phyloP scores from a whole-genome alignment of 2,329 filamentous ascomycete genomes.

The Sporothrix protearum region DNA sequence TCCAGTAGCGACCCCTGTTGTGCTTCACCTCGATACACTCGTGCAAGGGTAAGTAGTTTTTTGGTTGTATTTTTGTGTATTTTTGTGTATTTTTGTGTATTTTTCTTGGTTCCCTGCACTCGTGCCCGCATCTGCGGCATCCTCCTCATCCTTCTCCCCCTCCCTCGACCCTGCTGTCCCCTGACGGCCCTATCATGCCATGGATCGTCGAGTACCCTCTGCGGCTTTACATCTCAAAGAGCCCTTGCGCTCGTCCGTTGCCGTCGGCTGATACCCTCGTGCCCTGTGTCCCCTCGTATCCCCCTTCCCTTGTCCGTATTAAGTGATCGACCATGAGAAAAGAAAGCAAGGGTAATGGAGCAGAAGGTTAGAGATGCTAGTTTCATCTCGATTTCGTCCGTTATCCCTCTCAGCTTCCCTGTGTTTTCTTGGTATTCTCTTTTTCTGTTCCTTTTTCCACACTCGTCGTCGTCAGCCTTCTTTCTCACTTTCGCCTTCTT shows the following conservation, averaged over 20 bases:
- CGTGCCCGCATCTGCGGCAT: background rate
- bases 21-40: conserved; percentile 1
- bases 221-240: background rate
- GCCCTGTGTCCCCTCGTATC: background rate
- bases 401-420: background rate
- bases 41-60: background rate
- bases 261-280: background rate
- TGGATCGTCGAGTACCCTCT: background rate
- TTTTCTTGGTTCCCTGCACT: background rate
- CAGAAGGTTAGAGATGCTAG: background rate
- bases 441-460: background rate
- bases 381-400: background rate
- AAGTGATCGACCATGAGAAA: background rate
- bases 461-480: background rate
- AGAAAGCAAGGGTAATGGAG: background rate
- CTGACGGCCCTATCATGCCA: background rate
- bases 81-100: background rate
- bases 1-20: conserved; percentile 5
- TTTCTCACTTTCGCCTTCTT: background rate
- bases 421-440: conserved; percentile 4
- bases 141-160: background rate
- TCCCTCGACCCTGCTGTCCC: background rate
- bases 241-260: background rate
- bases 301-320: background rate
- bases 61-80: background rate